Conservation (phyloP, 352 stramenopile genomes). For the Phytophthora palmivora region DNA sequence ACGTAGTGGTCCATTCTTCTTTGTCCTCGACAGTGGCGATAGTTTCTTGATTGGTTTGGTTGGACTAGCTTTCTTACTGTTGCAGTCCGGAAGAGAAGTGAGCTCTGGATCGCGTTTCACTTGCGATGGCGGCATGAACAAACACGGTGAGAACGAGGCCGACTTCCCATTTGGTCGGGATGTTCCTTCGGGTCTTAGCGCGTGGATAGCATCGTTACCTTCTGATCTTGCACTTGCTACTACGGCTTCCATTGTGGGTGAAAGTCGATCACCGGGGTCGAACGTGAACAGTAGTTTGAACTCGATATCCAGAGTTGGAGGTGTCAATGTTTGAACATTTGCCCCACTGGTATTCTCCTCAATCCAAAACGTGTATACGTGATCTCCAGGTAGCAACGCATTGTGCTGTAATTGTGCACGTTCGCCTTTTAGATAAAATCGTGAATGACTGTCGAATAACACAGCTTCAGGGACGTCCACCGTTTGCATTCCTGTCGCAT, state of each 20-base stretch:
- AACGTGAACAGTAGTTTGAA: conserved; percentile 57
- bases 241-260: conserved; percentile 26
- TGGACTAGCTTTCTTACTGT: conserved; percentile 9
- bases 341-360: conserved; percentile 28
- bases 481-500: conserved; percentile 50
- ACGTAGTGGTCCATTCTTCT: conserved; percentile 15
- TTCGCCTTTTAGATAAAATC: conserved; percentile 59
- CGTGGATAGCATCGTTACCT: conserved; percentile 16
- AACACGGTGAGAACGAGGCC: conserved; percentile 23
- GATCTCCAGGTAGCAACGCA: conserved; percentile 52
- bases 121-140: conserved; percentile 39
- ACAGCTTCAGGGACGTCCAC: conserved; percentile 66
- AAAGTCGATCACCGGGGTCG: conserved; percentile 29
- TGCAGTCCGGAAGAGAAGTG: background rate
- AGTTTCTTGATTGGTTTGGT: conserved; percentile 9
- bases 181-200: conserved; percentile 11
- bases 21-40: conserved; percentile 14
- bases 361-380: conserved; percentile 82
- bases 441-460: conserved; percentile 74
- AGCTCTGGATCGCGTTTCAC: conserved; percentile 13
- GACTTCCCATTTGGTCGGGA: conserved; percentile 1
- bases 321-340: conserved; percentile 11
- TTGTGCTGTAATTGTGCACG: conserved; percentile 51
- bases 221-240: conserved; percentile 10
- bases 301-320: conserved; percentile 40